A percentile compares a stretch with the other conserved stretches of the same genome.
phyloP scores from a whole-genome alignment of 75 land plant genomes.

The Picea sitchensis region DNA sequence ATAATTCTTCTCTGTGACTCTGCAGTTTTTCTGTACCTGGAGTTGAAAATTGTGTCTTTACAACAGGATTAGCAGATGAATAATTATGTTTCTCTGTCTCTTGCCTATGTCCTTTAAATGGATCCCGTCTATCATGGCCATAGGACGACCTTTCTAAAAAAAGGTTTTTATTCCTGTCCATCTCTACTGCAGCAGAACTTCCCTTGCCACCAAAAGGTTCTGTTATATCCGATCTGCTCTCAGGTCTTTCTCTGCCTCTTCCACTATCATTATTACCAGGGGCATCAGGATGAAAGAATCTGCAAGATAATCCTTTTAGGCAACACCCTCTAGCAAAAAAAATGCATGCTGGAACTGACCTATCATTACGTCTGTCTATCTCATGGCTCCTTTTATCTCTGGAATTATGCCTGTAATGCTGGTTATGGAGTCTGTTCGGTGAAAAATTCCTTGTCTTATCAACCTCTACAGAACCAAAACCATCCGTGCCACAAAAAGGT shows the following conservation, averaged over 20 bases:
- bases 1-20: not conserved
- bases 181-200: conserved; percentile 5
- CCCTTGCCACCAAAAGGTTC: conserved; percentile 10
- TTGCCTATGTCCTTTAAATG: conserved; percentile 37
- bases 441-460: conserved; percentile 6
- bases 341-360: conserved; percentile 21
- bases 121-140: conserved; percentile 49
- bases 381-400: conserved; percentile 12
- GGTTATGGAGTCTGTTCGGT: not conserved
- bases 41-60: conserved; percentile 1
- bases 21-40: conserved; percentile 6
- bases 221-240: conserved; percentile 10
- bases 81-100: conserved; percentile 14
- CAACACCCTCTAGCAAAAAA: conserved; percentile 52
- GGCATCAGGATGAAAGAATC: conserved; percentile 37
- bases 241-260: conserved; percentile 10
- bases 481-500: conserved; percentile 16
- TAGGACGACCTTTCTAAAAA: conserved; percentile 9
- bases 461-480: not conserved
- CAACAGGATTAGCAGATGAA: conserved; percentile 4
- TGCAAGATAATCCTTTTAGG: conserved; percentile 43
- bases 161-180: conserved; percentile 18
- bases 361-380: conserved; percentile 5
- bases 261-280: conserved; percentile 19
- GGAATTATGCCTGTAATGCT: conserved; percentile 3